Evolutionary conservation across 2,329 filamentous ascomycete species (phyloP).

Genomic region (Botrytis paeoniae): DNA sequence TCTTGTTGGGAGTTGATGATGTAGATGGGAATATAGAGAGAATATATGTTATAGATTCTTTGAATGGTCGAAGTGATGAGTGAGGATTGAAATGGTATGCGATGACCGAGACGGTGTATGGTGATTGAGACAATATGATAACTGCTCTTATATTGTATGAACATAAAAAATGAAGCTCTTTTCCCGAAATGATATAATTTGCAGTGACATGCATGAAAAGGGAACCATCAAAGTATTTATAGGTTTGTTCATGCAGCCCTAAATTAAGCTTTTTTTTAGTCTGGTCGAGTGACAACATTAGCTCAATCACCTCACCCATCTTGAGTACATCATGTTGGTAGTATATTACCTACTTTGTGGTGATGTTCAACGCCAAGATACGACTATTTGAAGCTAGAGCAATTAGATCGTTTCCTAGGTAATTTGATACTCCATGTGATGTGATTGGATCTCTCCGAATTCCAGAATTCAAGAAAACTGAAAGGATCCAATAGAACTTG

Average conservation of each 20-base stretch:
- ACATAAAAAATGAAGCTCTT: too few relatives aligned
- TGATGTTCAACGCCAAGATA: neutral
- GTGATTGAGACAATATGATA: too few relatives aligned
- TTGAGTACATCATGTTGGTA: neutral
- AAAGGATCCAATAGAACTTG: neutral
- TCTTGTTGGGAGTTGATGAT: neutral
- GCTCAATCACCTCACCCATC: neutral
- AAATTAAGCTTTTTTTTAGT: neutral
- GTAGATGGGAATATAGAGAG: too few relatives aligned
- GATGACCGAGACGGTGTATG: too few relatives aligned
- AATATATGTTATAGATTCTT: too few relatives aligned
- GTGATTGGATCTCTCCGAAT: neutral
- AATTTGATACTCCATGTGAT: neutral
- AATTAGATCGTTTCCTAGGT: neutral
- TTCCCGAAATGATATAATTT: too few relatives aligned
- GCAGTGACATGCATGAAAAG: neutral
- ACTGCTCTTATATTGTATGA: too few relatives aligned
- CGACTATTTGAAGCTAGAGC: neutral
- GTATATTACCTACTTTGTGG: neutral
- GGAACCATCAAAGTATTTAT: neutral
- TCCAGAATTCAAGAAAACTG: neutral
- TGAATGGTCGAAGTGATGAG: too few relatives aligned
- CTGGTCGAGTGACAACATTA: neutral
- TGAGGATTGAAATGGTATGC: too few relatives aligned
- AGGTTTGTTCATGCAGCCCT: neutral